Percentiles rank a stretch among this genome's conserved stretches.
Conservation (phyloP, 2,329 filamentous ascomycete species). For the Fusarium acutatum region DNA sequence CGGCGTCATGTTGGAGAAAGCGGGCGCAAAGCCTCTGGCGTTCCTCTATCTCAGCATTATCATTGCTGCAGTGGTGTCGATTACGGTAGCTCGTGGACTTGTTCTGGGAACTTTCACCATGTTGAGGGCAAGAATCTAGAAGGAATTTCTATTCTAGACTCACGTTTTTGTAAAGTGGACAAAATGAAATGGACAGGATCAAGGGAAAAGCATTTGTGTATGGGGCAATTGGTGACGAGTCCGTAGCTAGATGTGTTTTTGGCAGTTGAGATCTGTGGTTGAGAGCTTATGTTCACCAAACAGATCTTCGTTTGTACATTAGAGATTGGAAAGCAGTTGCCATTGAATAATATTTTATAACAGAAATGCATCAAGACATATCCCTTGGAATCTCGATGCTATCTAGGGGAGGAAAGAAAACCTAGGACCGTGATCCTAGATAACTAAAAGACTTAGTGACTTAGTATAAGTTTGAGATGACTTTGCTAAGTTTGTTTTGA, state of each 20-base stretch:
- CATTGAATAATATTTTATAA: not conserved
- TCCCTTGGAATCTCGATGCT: not conserved
- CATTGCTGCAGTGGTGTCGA: constrained; percentile 42
- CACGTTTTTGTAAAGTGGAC: too few species aligned
- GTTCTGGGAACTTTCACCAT: constrained; percentile 8
- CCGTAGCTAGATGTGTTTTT: not conserved
- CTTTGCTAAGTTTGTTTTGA: not conserved
- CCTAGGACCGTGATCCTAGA: not conserved
- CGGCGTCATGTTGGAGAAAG: constrained; percentile 52
- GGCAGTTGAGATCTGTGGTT: not conserved
- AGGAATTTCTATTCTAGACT: not conserved
- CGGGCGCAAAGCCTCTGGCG: constrained; percentile 52
- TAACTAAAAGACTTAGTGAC: not conserved
- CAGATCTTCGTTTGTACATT: not conserved
- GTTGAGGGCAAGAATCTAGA: constrained; percentile 7
- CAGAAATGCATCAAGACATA: not conserved
- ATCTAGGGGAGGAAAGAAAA: not conserved
- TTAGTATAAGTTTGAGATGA: too few species aligned
- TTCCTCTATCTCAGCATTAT: constrained; percentile 55
- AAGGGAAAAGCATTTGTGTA: not conserved
- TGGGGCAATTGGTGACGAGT: not conserved
- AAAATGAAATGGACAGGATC: not conserved
- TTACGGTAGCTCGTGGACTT: constrained; percentile 31
- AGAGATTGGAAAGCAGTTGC: not conserved
- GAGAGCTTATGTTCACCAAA: not conserved